Evolutionary conservation across 2,329 filamentous ascomycete genomes (phyloP).

Genomic region (Ceratocystis huliohia): DNA sequence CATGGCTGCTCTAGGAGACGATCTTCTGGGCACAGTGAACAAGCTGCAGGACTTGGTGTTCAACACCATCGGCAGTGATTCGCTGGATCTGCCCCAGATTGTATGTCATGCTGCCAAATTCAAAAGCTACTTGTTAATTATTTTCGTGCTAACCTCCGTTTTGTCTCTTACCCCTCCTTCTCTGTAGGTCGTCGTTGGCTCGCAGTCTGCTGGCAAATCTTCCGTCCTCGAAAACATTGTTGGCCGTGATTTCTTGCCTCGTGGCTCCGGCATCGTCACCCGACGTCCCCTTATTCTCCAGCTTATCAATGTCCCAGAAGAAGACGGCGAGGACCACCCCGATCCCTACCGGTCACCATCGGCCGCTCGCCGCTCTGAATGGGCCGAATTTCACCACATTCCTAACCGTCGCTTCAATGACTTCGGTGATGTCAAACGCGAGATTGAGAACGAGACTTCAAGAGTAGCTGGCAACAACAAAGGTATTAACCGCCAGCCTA

Average conservation of each 20-base stretch:
- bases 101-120: conserved; percentile 41
- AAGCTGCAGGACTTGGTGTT: conserved; percentile 97
- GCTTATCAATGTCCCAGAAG: conserved; percentile 88
- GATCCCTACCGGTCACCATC: conserved; percentile 67
- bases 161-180: conserved; percentile 5
- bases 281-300: conserved; percentile 88
- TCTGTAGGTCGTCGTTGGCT: conserved; percentile 83
- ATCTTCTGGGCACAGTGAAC: conserved; percentile 90
- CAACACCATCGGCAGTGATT: conserved; percentile 99
- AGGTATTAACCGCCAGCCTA: conserved; percentile 92
- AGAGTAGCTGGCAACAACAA: conserved; percentile 91
- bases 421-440: conserved; percentile 83
- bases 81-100: conserved; percentile 93
- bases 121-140: background rate
- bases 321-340: conserved; percentile 53
- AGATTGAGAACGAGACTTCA: conserved; percentile 94
- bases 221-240: conserved; percentile 98
- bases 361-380: conserved; percentile 53
- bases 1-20: conserved; percentile 93
- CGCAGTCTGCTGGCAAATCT: conserved; percentile 95
- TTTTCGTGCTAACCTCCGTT: conserved; percentile 22
- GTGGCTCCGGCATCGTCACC: conserved; percentile 93
- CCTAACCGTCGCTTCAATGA: conserved; percentile 80
- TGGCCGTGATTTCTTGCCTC: conserved; percentile 88
- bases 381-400: conserved; percentile 95